Conservation (phyloP, 768 basidiomycete genomes). For the Boletus rubescentipes region DNA sequence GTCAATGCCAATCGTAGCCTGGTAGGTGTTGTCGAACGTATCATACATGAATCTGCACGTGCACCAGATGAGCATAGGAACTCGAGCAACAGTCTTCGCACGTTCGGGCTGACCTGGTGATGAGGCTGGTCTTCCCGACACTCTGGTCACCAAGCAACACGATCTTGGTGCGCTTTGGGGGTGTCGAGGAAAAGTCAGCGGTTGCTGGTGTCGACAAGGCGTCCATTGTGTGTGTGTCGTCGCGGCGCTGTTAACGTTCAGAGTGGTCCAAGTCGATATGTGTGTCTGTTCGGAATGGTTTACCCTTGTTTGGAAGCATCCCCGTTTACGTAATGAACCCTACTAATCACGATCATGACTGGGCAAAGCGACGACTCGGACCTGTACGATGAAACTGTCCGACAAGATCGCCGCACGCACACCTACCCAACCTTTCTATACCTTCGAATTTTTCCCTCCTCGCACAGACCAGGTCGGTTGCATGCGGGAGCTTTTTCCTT, state of each 20-base stretch:
- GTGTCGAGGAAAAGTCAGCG: slow-evolving; percentile 83
- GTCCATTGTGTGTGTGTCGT: slow-evolving; percentile 39
- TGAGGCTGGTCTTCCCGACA: slow-evolving; percentile 98
- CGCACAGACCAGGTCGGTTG: slow-evolving; percentile 76
- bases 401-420: slow-evolving; percentile 58
- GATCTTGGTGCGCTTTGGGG: slow-evolving; percentile 94
- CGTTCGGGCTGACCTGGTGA: slow-evolving; percentile 77
- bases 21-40: slow-evolving; percentile 99
- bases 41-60: slow-evolving; percentile 91
- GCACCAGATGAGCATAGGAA: slow-evolving; percentile 4
- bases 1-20: slow-evolving; percentile 97
- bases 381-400: slow-evolving; percentile 61
- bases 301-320: slow-evolving; percentile 28
- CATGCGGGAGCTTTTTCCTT: background rate
- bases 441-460: slow-evolving; percentile 97
- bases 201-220: slow-evolving; percentile 64
- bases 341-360: background rate
- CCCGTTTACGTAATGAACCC: slow-evolving; percentile 4
- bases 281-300: slow-evolving; percentile 6
- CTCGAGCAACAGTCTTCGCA: background rate
- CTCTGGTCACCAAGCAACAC: slow-evolving; percentile 96
- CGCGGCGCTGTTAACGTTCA: background rate
- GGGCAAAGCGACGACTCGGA: background rate
- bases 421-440: slow-evolving; percentile 70
- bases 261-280: slow-evolving; percentile 16